Evolutionary conservation across 164 flowering plant genomes (phyloP).

Genomic region (Magnolia sinica): DNA sequence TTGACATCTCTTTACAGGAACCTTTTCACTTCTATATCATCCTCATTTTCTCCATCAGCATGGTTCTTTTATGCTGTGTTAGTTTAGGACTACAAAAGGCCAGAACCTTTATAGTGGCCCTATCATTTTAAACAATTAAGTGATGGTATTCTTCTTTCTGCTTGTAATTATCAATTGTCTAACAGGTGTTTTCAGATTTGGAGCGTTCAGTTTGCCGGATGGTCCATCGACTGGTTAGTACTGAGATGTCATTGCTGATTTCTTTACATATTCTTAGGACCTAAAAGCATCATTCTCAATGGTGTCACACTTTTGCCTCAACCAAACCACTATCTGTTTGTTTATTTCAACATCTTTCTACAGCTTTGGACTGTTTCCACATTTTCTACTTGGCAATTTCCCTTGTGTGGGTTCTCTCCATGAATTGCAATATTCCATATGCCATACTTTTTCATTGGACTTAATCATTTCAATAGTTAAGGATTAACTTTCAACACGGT

Average conservation of each 20-base stretch:
- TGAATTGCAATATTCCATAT: too few relatives aligned
- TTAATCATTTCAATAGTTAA: too few relatives aligned
- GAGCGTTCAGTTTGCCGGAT: slow-evolving; percentile 96
- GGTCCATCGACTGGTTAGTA: slow-evolving; percentile 89
- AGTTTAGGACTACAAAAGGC: not conserved
- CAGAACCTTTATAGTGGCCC: not conserved
- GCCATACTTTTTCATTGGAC: too few relatives aligned
- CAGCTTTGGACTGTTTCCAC: too few relatives aligned
- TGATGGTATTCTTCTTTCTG: not conserved
- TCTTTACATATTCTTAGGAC: too few relatives aligned
- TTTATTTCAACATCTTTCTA: too few relatives aligned
- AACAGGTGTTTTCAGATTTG: slow-evolving; percentile 95
- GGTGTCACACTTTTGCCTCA: too few relatives aligned
- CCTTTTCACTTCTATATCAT: not conserved
- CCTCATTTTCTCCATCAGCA: not conserved
- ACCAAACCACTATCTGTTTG: too few relatives aligned
- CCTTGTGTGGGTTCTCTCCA: too few relatives aligned
- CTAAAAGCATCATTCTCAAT: too few relatives aligned
- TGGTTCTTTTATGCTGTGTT: not conserved
- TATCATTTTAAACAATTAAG: not conserved
- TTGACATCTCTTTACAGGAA: not conserved
- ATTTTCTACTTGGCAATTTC: too few relatives aligned
- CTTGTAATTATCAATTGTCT: slow-evolving; percentile 19
- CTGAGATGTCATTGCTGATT: slow-evolving; percentile 3
- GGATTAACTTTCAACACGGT: too few relatives aligned